Evolutionary conservation across 495 filamentous ascomycete genomes (phyloP), one percentile per base, ranked within the genome.

Genomic region (Parachaetomium inaequale): DNA sequence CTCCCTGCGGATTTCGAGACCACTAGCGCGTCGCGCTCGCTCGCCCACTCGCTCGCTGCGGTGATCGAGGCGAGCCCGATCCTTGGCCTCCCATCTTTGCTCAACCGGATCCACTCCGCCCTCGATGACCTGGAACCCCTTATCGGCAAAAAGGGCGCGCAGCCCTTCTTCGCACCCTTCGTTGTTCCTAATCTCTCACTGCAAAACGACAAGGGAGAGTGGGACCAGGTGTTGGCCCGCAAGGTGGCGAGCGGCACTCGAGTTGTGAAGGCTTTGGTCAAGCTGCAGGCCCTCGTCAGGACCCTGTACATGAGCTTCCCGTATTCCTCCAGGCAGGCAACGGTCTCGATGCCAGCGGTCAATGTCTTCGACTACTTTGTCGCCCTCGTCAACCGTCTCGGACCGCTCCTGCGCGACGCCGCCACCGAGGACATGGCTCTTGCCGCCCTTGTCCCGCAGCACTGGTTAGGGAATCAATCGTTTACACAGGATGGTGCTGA

Each of bases 11-110:
- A 91, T 66, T 92, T 93, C 69, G 84, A 87, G 51, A 85, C 85
- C 26, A 83, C 84, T 7, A 73, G 78, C 53, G 85, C 87, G 8
- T 85, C 81, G 54, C 82, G 86, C 36, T 84, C 87, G 56, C 77
- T 96, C 31, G 81, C 84, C 8, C 83, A 84, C 17, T 86, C 94
- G n/a, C 76, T 96, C 17, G 85, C 93, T 62, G 81, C 87, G 64
- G 81, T 96, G 59, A 85, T 92, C 36, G 95, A 98, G 69, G 84
- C 85, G 17, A 92, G 89, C 67, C 88, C 93, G 21, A 86, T 94
- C 69, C 76, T 93, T 10, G 86, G 91, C 3, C 76, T 98, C 14
- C 91, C 92, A 0, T 90, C 91, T 10, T 73, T 97, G 28, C 74
- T 97, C 25, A 83, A 85, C 61, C 84, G 91, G 47, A 82, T 88